phyloP scores from a whole-genome alignment of 2,329 filamentous ascomycete species.

The Paraconiothyrium brasiliense region DNA sequence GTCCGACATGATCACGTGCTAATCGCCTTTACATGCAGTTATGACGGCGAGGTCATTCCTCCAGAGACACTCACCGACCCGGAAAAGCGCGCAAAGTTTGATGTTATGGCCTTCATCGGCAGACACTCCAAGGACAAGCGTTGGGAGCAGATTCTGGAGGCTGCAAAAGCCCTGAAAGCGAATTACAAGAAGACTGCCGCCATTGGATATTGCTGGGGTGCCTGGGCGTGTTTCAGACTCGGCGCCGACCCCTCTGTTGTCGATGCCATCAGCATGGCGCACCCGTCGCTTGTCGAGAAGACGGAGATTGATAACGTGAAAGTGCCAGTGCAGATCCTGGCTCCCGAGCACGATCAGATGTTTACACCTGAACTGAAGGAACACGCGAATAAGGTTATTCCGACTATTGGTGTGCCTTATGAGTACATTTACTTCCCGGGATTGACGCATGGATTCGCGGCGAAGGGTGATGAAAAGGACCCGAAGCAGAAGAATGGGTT shows the following conservation, averaged over 20 bases:
- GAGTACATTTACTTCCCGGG: constrained; percentile 48
- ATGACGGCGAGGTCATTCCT: constrained; percentile 42
- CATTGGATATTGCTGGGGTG: constrained; percentile 61
- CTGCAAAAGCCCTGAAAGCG: constrained; percentile 48
- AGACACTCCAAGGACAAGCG: constrained; percentile 52
- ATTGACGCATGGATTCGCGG: constrained; percentile 44
- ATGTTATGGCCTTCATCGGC: constrained; percentile 51
- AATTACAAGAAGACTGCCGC: constrained; percentile 54
- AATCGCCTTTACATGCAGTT: constrained; percentile 26
- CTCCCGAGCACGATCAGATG: constrained; percentile 38
- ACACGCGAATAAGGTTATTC: constrained; percentile 37
- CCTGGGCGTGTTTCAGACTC: constrained; percentile 47
- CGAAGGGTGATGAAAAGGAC: constrained; percentile 37
- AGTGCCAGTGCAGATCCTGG: constrained; percentile 43
- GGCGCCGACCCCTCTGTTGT: constrained; percentile 42
- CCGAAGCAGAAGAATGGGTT: constrained; percentile 41
- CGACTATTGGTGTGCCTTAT: constrained; percentile 40
- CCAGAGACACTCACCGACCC: constrained; percentile 37
- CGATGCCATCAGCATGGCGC: constrained; percentile 41
- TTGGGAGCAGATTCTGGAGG: constrained; percentile 50
- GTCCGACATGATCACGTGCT: background rate
- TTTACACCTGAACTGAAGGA: constrained; percentile 45
- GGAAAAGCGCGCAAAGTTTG: constrained; percentile 46
- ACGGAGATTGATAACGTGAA: constrained; percentile 42
- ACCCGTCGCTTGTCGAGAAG: constrained; percentile 43